A percentile compares a stretch with the other conserved stretches of the same genome.
These are phyloP conservation scores for Crotalaria pallida DNA, from an alignment of 306 rosid species.

Conservation along the genomic window DNA sequence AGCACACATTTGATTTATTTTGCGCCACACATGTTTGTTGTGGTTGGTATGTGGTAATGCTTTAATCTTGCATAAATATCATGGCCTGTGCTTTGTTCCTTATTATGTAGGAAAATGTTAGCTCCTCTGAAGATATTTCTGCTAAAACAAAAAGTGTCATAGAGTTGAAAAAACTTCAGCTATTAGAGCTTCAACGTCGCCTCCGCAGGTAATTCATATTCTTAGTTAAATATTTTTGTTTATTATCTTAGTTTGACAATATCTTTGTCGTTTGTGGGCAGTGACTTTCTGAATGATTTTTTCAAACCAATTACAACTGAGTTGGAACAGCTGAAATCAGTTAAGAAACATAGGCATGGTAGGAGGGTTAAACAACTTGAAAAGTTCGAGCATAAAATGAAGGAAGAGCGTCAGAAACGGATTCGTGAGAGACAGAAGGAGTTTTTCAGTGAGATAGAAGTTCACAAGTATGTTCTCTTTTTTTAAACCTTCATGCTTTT, in stretches of 20 bases:
- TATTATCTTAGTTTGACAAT: constrained; percentile 9
- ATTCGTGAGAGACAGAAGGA: constrained; percentile 98
- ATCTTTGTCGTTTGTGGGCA: constrained; percentile 38
- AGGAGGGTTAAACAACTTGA: constrained; percentile 92
- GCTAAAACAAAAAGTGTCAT: constrained; percentile 96
- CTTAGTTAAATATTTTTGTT: constrained; percentile 3
- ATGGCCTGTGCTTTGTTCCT: constrained; percentile 12
- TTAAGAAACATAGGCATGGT: constrained; percentile 94
- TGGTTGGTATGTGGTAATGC: constrained; percentile 9
- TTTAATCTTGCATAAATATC: not conserved
- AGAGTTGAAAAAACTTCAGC: constrained; percentile 95
- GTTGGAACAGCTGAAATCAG: constrained; percentile 73
- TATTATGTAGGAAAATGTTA: constrained; percentile 72
- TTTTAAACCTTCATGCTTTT: not conserved
- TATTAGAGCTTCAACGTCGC: constrained; percentile 89
- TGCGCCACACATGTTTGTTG: not conserved
- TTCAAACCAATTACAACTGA: constrained; percentile 76
- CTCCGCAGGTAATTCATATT: constrained; percentile 64
- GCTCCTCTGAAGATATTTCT: constrained; percentile 94
- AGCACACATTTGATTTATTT: not conserved
- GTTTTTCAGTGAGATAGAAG: constrained; percentile 88
- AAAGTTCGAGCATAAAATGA: constrained; percentile 94
- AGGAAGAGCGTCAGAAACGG: constrained; percentile 98
- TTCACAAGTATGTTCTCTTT: constrained; percentile 79
- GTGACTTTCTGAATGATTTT: constrained; percentile 89